Evolutionary conservation across 192 early-diverging fungal genomes (phyloP).

Genomic region (Phlyctochytrium arcticum): DNA sequence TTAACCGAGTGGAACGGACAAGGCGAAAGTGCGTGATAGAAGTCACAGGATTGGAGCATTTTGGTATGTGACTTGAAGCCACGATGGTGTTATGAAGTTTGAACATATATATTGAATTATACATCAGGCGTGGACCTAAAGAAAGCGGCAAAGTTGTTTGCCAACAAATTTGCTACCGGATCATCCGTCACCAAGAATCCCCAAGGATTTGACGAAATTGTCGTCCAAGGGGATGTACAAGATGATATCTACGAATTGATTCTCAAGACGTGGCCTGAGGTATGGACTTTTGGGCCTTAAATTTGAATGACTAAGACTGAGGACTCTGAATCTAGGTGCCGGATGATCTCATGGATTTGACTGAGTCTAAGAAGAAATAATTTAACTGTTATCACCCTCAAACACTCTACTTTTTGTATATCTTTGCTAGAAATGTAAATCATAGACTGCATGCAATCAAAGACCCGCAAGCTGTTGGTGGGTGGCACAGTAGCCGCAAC

Average conservation of each 20-base stretch:
- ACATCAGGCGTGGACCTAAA: slow-evolving; percentile 85
- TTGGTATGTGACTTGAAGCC: slow-evolving; percentile 55
- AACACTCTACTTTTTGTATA: too few relatives aligned
- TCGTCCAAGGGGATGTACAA: slow-evolving; percentile 92
- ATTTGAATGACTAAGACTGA: not conserved
- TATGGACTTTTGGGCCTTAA: slow-evolving; percentile 22
- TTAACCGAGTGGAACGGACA: slow-evolving; percentile 86
- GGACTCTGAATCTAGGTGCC: slow-evolving; percentile 50
- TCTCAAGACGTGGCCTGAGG: slow-evolving; percentile 61
- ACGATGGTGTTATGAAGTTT: not conserved
- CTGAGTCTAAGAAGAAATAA: slow-evolving; percentile 71
- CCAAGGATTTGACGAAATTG: slow-evolving; percentile 90
- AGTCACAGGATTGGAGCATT: slow-evolving; percentile 81
- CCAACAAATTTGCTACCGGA: slow-evolving; percentile 92
- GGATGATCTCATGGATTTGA: slow-evolving; percentile 69
- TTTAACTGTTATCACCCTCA: too few relatives aligned
- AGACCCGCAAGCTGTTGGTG: too few relatives aligned
- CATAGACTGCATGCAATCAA: too few relatives aligned
- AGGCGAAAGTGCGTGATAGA: slow-evolving; percentile 89
- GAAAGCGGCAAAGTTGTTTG: slow-evolving; percentile 94
- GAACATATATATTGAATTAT: slow-evolving; percentile 2
- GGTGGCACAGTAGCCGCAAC: too few relatives aligned
- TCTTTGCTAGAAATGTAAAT: too few relatives aligned
- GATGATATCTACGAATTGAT: slow-evolving; percentile 87
- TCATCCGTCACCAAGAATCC: slow-evolving; percentile 88